Conservation (phyloP, 345 rosid species). For the Acer saccharum region DNA sequence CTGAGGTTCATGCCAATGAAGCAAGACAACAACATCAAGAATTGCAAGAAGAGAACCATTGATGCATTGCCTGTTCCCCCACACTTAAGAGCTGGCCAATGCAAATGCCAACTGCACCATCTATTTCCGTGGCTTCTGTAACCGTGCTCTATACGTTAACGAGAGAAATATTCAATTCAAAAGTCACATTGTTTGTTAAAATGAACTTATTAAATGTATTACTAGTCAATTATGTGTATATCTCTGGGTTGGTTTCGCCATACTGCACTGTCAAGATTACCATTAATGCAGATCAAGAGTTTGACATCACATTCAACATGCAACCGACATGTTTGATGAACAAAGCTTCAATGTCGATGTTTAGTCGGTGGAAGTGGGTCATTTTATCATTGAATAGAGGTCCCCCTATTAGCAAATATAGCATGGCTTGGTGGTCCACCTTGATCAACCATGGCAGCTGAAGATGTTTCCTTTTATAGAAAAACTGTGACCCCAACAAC, state of each 20-base stretch:
- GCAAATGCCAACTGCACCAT: neutral
- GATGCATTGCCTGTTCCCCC: constrained; percentile 7
- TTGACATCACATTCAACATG: constrained; percentile 4
- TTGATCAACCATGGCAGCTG: neutral
- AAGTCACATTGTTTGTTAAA: constrained; percentile 7
- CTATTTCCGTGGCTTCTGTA: neutral
- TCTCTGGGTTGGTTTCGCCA: neutral
- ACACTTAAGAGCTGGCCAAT: constrained; percentile 9
- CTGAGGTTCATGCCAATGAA: constrained; percentile 14
- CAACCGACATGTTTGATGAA: neutral
- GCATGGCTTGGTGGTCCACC: constrained; percentile 22
- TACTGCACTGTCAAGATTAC: neutral
- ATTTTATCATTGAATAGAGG: neutral
- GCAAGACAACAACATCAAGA: constrained; percentile 30
- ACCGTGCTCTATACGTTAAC: neutral
- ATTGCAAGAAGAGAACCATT: constrained; percentile 19
- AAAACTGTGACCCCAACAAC: constrained; percentile 16
- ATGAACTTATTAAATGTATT: neutral
- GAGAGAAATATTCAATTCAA: constrained; percentile 8
- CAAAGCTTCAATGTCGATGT: neutral
- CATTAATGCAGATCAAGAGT: neutral
- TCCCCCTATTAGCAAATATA: constrained; percentile 4
- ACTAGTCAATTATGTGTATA: neutral
- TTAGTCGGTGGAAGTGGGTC: neutral
- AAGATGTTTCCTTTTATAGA: neutral